phyloP scores from a whole-genome alignment of 208 protist genomes.

The Hexamita inflata region DNA sequence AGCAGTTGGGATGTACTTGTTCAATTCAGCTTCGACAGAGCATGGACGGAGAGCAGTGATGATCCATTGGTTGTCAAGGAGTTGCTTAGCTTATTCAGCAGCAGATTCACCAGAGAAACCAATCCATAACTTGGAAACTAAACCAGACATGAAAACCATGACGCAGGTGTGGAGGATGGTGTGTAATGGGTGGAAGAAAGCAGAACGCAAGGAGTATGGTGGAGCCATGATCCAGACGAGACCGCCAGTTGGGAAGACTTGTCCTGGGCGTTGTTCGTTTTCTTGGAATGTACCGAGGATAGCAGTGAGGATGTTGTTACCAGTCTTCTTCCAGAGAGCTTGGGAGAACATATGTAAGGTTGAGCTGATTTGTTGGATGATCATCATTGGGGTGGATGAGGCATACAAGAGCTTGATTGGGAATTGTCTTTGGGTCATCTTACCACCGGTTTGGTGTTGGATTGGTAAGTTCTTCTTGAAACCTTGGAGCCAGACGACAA shows the following conservation, averaged over 20 bases:
- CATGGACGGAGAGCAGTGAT: constrained; percentile 41
- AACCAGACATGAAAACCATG: constrained; percentile 81
- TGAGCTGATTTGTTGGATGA: constrained; percentile 93
- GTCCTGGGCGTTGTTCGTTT: constrained; percentile 45
- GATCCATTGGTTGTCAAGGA: constrained; percentile 78
- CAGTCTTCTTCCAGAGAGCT: constrained; percentile 89
- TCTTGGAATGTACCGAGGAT: constrained; percentile 89
- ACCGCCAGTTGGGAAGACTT: constrained; percentile 72
- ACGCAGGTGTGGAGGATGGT: constrained; percentile 89
- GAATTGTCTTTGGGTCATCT: constrained; percentile 59
- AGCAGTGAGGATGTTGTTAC: constrained; percentile 82
- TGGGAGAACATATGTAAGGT: constrained; percentile 99
- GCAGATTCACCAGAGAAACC: constrained; percentile 81
- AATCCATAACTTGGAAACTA: constrained; percentile 96
- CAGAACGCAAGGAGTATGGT: constrained; percentile 63
- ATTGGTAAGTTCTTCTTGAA: constrained; percentile 88
- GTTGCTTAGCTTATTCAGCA: constrained; percentile 86
- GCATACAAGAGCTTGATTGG: constrained; percentile 99
- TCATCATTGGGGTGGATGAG: constrained; percentile 99
- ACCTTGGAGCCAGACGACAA: constrained; percentile 98
- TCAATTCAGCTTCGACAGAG: not conserved
- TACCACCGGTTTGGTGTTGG: constrained; percentile 50
- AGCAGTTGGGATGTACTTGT: constrained; percentile 42
- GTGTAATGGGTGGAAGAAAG: constrained; percentile 82
- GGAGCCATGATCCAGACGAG: constrained; percentile 95